These are phyloP conservation scores for Fusarium austroafricanum DNA, from an alignment of 2,329 filamentous ascomycete genomes.

Conservation along the genomic window DNA sequence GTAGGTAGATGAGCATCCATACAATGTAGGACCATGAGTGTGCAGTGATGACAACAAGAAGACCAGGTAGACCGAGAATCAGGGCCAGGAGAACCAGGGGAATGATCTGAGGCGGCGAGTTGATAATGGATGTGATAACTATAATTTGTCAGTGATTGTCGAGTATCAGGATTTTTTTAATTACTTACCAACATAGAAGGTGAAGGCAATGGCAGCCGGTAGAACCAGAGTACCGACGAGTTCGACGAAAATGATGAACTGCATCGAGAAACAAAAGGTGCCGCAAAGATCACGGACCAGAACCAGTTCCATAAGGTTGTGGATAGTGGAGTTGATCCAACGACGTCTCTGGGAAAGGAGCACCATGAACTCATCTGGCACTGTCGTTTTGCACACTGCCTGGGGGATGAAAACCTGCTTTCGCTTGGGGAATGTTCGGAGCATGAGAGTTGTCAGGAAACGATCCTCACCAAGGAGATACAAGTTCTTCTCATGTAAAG, in stretches of 20 bases:
- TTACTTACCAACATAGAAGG: slow-evolving; percentile 89
- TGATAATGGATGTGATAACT: slow-evolving; percentile 89
- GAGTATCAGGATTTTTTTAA: background rate
- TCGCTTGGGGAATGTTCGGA: slow-evolving; percentile 97
- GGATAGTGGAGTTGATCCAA: slow-evolving; percentile 99
- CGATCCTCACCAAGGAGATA: slow-evolving; percentile 93
- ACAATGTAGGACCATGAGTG: slow-evolving; percentile 91
- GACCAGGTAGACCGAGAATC: slow-evolving; percentile 91
- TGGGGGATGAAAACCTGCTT: slow-evolving; percentile 99
- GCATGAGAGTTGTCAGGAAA: slow-evolving; percentile 95
- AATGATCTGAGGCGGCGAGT: slow-evolving; percentile 82
- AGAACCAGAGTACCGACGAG: slow-evolving; percentile 93
- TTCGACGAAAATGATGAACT: slow-evolving; percentile 97
- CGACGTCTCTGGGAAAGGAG: slow-evolving; percentile 92
- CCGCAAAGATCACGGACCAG: slow-evolving; percentile 96
- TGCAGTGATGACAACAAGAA: slow-evolving; percentile 92
- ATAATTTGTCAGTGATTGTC: slow-evolving; percentile 8
- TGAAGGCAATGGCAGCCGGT: slow-evolving; percentile 96
- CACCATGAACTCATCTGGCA: slow-evolving; percentile 92
- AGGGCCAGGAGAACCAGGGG: slow-evolving; percentile 88
- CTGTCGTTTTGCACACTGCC: slow-evolving; percentile 98
- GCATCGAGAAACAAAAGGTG: slow-evolving; percentile 99
- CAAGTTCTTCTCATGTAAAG: slow-evolving; percentile 96
- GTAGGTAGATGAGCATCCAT: slow-evolving; percentile 97
- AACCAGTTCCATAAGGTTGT: slow-evolving; percentile 98